Conservation (phyloP, 495 filamentous ascomycete genomes). For the Daldinia caldariorum region DNA sequence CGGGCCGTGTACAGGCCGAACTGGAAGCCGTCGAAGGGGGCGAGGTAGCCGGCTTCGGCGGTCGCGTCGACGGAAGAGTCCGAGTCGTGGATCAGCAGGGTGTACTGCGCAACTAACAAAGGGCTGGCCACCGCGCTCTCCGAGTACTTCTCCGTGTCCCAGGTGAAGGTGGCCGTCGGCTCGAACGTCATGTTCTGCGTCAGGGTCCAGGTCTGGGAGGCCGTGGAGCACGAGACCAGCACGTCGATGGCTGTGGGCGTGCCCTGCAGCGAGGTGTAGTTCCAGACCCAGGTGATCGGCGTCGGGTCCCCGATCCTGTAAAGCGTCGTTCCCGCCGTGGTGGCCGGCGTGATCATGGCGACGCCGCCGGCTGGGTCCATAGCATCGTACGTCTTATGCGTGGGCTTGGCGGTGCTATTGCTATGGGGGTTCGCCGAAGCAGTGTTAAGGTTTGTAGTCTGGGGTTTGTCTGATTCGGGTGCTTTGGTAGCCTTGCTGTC, state of each 20-base stretch:
- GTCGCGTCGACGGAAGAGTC: constrained; percentile 67
- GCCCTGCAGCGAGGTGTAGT: constrained; percentile 87
- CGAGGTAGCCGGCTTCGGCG: constrained; percentile 77
- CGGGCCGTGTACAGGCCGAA: constrained; percentile 88
- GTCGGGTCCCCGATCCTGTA: constrained; percentile 91
- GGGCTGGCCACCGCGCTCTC: constrained; percentile 64
- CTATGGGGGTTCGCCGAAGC: constrained; percentile 37
- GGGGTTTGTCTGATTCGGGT: constrained; percentile 20
- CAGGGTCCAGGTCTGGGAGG: constrained; percentile 58
- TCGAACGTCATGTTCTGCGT: constrained; percentile 63
- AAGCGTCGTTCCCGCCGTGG: constrained; percentile 68
- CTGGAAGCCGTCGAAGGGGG: constrained; percentile 65
- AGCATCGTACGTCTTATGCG: constrained; percentile 66
- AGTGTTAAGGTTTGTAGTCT: constrained; percentile 51
- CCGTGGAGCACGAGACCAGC: constrained; percentile 74
- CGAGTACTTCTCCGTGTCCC: constrained; percentile 83
- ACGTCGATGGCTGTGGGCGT: constrained; percentile 84
- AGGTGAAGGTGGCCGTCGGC: constrained; percentile 61
- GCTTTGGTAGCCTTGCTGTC: background rate
- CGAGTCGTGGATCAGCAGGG: constrained; percentile 83
- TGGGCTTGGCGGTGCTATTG: constrained; percentile 53
- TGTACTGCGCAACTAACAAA: constrained; percentile 80
- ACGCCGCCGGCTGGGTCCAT: constrained; percentile 75
- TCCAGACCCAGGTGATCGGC: constrained; percentile 87
- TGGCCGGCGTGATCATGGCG: constrained; percentile 79